phyloP scores from a whole-genome alignment of 148 eudicot species.

The Linanthus parryae region DNA sequence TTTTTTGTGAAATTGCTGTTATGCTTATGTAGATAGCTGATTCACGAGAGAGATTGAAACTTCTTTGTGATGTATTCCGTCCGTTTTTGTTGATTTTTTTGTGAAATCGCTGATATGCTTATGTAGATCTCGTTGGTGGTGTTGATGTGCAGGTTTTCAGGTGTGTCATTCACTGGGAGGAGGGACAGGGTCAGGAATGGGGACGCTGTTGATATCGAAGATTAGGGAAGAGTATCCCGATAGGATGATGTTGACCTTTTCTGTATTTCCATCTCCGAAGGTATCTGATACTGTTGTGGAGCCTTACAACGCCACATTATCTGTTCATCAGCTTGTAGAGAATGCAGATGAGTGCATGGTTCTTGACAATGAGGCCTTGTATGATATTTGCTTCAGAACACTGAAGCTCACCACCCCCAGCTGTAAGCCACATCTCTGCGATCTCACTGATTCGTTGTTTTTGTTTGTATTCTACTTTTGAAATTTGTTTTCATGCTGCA shows the following conservation, averaged over 20 bases:
- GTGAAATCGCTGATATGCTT: background rate
- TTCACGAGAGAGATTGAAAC: background rate
- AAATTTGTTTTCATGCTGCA: background rate
- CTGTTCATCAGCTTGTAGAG: constrained; percentile 77
- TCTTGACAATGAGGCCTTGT: constrained; percentile 75
- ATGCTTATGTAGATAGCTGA: background rate
- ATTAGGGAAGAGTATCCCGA: constrained; percentile 77
- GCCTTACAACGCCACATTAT: constrained; percentile 71
- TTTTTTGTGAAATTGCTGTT: background rate
- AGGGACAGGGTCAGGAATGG: constrained; percentile 79
- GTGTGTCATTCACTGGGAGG: constrained; percentile 75
- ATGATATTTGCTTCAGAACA: constrained; percentile 74
- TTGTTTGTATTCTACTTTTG: background rate
- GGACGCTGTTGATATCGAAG: constrained; percentile 63
- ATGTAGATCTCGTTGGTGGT: background rate
- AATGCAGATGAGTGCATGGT: constrained; percentile 90
- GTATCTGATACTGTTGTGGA: constrained; percentile 74
- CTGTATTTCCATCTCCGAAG: constrained; percentile 71
- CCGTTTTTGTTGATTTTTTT: background rate
- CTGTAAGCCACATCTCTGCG: constrained; percentile 33
- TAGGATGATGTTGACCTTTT: constrained; percentile 78
- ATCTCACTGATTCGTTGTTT: background rate
- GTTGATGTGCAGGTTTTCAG: constrained; percentile 49
- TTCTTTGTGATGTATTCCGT: background rate
- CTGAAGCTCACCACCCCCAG: constrained; percentile 78